These are phyloP conservation scores for Penicillium vulpinum DNA, from an alignment of 2,329 filamentous ascomycete species.

Conservation along the genomic window DNA sequence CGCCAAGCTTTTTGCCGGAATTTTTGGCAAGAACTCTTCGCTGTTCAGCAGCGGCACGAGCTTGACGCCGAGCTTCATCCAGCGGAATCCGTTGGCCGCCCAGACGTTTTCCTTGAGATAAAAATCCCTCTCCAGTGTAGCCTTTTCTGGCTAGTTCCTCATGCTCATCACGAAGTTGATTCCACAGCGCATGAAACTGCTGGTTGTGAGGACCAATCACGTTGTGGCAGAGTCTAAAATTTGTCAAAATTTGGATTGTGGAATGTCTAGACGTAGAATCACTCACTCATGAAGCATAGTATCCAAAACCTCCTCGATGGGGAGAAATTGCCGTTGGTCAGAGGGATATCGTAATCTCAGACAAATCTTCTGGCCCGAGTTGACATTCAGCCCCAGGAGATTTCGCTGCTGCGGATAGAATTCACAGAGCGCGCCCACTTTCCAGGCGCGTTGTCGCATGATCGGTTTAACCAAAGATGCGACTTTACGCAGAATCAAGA, in stretches of 20 bases:
- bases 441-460: constrained; percentile 84
- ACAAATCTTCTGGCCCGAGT: constrained; percentile 74
- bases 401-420: constrained; percentile 77
- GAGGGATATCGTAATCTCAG: constrained; percentile 75
- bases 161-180: constrained; percentile 84
- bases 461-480: constrained; percentile 91
- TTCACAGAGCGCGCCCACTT: constrained; percentile 74
- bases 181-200: constrained; percentile 82
- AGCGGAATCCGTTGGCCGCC: constrained; percentile 67
- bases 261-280: neutral
- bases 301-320: constrained; percentile 76
- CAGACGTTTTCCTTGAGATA: constrained; percentile 71
- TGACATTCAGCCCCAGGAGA: constrained; percentile 78
- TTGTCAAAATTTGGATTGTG: constrained; percentile 11
- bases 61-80: constrained; percentile 72
- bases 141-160: constrained; percentile 74
- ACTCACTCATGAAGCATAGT: constrained; percentile 84
- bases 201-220: constrained; percentile 79
- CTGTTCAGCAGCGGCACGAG: constrained; percentile 72
- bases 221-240: constrained; percentile 70
- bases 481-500: constrained; percentile 70
- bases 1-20: constrained; percentile 72
- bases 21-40: constrained; percentile 59
- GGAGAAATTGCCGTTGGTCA: constrained; percentile 74
- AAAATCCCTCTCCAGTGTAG: constrained; percentile 86